Conservation (phyloP, 495 filamentous ascomycete species). For the Neurospora sp. region DNA sequence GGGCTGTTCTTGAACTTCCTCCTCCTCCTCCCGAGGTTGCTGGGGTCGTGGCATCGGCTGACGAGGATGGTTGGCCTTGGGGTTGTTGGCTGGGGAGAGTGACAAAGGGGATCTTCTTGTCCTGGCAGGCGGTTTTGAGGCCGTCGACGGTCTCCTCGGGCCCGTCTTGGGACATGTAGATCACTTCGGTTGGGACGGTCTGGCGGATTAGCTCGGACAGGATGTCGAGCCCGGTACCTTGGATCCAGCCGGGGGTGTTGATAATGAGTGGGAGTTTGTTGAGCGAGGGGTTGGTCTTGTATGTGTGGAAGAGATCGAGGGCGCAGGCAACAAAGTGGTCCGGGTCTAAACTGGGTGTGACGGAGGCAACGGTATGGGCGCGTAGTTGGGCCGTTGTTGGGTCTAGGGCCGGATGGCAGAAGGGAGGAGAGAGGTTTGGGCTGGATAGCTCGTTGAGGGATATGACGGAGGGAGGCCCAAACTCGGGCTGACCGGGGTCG, state of each 20-base stretch:
- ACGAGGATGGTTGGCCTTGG: neutral
- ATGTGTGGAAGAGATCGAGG: slow-evolving; percentile 57
- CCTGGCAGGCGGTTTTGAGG: slow-evolving; percentile 31
- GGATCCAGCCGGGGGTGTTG: slow-evolving; percentile 78
- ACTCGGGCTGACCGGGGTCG: slow-evolving; percentile 80
- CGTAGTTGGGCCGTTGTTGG: slow-evolving; percentile 28
- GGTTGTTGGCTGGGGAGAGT: slow-evolving; percentile 44
- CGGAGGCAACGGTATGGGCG: slow-evolving; percentile 63
- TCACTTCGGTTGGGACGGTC: slow-evolving; percentile 44
- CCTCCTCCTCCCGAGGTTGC: neutral
- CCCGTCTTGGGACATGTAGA: slow-evolving; percentile 67
- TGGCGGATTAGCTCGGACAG: slow-evolving; percentile 50
- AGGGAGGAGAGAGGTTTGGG: slow-evolving; percentile 64
- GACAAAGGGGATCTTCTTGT: slow-evolving; percentile 21
- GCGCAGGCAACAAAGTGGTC: slow-evolving; percentile 59
- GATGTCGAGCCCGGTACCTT: slow-evolving; percentile 63
- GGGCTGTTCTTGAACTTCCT: slow-evolving; percentile 45
- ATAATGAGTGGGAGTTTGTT: slow-evolving; percentile 54
- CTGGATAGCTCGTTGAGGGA: slow-evolving; percentile 55
- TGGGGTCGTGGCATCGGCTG: slow-evolving; percentile 49
- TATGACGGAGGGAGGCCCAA: slow-evolving; percentile 63
- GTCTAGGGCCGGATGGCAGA: slow-evolving; percentile 51
- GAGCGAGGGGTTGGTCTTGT: slow-evolving; percentile 32
- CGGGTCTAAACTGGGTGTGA: slow-evolving; percentile 59
- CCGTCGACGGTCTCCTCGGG: slow-evolving; percentile 53